Conservation (phyloP, 192 early-diverging fungal species). For the Haplosporangium gracile region DNA sequence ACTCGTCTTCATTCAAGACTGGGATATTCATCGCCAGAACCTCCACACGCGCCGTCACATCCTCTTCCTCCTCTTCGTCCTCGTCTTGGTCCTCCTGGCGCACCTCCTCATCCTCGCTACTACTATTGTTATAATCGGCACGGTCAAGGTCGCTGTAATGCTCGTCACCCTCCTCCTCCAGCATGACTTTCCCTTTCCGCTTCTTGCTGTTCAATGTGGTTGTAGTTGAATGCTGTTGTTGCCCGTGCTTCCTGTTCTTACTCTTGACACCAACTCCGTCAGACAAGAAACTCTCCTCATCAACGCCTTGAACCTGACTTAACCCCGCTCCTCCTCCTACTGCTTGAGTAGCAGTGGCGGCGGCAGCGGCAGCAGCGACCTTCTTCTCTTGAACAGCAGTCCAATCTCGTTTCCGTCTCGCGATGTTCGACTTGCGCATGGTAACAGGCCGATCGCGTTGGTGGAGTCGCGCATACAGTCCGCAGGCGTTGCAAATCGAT, state of each 20-base stretch:
- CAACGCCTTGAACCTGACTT: not conserved
- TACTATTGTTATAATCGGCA: not conserved
- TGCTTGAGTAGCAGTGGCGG: not conserved
- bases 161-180: not conserved
- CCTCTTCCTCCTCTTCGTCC: not conserved
- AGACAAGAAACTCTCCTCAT: not conserved
- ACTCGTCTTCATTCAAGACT: conserved; percentile 28
- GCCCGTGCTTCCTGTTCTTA: not conserved
- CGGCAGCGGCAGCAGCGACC: not conserved
- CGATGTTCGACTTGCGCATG: conserved; percentile 69
- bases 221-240: not conserved
- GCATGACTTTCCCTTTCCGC: not conserved
- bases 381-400: conserved; percentile 24
- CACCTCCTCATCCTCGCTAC: not conserved
- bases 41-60: conserved; percentile 11
- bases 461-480: conserved; percentile 70
- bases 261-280: not conserved
- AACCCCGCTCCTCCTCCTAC: not conserved
- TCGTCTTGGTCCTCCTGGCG: not conserved
- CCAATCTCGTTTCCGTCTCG: conserved; percentile 64
- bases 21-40: conserved; percentile 54
- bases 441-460: conserved; percentile 63
- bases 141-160: not conserved
- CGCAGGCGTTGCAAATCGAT: conserved; percentile 87
- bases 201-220: not conserved